These are phyloP conservation scores for Trichosanthes cucumerina DNA, from an alignment of 306 rosid species.

Conservation along the genomic window DNA sequence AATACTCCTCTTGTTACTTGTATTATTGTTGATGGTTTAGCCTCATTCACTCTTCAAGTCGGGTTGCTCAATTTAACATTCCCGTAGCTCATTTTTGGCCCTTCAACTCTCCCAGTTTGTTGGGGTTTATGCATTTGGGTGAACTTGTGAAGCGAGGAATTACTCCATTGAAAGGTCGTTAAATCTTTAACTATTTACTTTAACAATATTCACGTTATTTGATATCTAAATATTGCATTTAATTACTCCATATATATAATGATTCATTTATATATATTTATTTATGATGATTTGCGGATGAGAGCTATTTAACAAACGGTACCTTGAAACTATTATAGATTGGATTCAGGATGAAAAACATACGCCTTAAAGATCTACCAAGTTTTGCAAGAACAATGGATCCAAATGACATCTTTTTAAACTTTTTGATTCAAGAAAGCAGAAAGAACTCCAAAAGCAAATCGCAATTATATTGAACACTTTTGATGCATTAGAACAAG, in stretches of 20 bases:
- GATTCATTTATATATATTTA: too few species aligned
- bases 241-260: too few species aligned
- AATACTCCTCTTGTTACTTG: conserved; percentile 31
- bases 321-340: neutral
- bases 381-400: neutral
- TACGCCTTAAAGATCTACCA: neutral
- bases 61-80: neutral
- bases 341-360: neutral
- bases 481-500: neutral
- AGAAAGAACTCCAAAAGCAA: neutral
- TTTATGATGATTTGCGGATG: neutral
- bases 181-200: too few species aligned
- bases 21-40: conserved; percentile 12
- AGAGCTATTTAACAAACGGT: neutral
- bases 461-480: neutral
- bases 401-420: neutral
- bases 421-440: neutral
- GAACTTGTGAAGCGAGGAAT: conserved; percentile 21
- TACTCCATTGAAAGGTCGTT: conserved; percentile 44
- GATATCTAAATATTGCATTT: too few species aligned
- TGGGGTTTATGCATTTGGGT: neutral
- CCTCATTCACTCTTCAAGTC: neutral
- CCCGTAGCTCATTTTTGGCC: neutral
- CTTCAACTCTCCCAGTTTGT: neutral
- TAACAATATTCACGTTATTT: too few species aligned